Percentiles rank a stretch among this genome's conserved stretches.
phyloP scores from a whole-genome alignment of 768 basidiomycete species.

The Phanerochaete carnosa region DNA sequence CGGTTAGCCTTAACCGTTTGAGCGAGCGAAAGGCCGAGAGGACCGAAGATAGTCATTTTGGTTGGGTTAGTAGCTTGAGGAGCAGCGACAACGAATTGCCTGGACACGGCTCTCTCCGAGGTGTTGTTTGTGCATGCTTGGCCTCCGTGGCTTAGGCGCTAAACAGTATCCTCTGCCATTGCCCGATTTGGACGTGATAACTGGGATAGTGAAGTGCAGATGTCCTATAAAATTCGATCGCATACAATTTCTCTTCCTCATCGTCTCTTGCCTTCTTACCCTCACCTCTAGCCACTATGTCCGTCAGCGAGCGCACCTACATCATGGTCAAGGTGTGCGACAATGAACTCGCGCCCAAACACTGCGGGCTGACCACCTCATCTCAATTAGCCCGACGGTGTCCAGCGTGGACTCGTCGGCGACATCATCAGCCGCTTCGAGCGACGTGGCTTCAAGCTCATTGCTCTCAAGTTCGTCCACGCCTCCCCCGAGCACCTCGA shows the following conservation, averaged over 20 bases:
- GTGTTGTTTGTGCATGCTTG: constrained; percentile 9
- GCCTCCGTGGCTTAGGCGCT: neutral
- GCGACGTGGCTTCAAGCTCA: constrained; percentile 96
- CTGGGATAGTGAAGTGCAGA: neutral
- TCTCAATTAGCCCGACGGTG: constrained; percentile 84
- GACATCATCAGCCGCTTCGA: constrained; percentile 97
- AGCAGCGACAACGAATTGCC: neutral
- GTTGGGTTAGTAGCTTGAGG: constrained; percentile 2
- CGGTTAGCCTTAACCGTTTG: constrained; percentile 69
- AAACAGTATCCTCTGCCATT: neutral
- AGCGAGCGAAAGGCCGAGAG: constrained; percentile 74
- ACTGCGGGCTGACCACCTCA: neutral
- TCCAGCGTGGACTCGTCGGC: constrained; percentile 93
- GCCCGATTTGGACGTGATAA: constrained; percentile 23
- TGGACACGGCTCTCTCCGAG: constrained; percentile 23
- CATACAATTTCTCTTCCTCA: constrained; percentile 20
- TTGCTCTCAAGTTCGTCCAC: constrained; percentile 88
- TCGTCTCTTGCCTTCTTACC: constrained; percentile 14
- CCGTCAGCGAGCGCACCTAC: constrained; percentile 85
- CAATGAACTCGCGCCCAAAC: neutral
- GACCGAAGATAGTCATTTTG: constrained; percentile 46
- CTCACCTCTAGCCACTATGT: constrained; percentile 46
- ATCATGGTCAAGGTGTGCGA: constrained; percentile 95
- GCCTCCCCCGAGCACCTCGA: constrained; percentile 84
- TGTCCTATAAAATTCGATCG: constrained; percentile 14